Evolutionary conservation across 2,329 filamentous ascomycete genomes (phyloP), one percentile per base, ranked within the genome.

Genomic region (Trichoderma arundinaceum): DNA sequence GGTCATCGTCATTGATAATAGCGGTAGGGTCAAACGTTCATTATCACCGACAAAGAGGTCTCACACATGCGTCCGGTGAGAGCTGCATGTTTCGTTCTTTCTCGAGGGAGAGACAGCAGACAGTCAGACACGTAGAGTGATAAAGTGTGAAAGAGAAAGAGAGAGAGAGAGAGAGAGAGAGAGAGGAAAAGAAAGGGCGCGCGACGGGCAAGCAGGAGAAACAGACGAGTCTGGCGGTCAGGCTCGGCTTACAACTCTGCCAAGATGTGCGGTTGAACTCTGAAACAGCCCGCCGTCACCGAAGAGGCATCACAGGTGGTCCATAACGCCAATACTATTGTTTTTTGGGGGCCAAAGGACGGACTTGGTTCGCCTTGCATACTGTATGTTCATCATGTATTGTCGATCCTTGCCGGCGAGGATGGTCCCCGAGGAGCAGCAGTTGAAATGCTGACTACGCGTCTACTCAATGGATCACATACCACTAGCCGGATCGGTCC

Each of bases 401-500:
- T 15, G 49, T 44, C 59, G 39, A 63, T 63, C 59, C 5, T 54
- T 54, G 39, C 12, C 28, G 33, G 9, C 17, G 49, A 63, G 32
- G 32, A 48, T 3, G 28, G 10, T 9, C 28, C 12, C 22, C 12
- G 35, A 19, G 17, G 59, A 38, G 59, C 19, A 28, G 59, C 19
- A 28, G n/a, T 43, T 53, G 59, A 54, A 38, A 52, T 52, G 58
- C 5, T 46, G 59, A 13, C 17, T n/a, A 12, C 39, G 17, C 46
- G 28, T 46, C n/a, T 38, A 54, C 15, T 28, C n/a, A 38, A 46
- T 28, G 28, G 13, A 52, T 46, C 49, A 63, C 59, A 63, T 63
- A 63, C 59, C 49, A 46, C 49, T 8, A 38, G 49, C 13, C 9
- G 12, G 22, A 7, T 63, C 59, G 59, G 59, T 63, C 59, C 59